Conservation (phyloP, 2,329 filamentous ascomycete species). For the Colletotrichum salicis region DNA sequence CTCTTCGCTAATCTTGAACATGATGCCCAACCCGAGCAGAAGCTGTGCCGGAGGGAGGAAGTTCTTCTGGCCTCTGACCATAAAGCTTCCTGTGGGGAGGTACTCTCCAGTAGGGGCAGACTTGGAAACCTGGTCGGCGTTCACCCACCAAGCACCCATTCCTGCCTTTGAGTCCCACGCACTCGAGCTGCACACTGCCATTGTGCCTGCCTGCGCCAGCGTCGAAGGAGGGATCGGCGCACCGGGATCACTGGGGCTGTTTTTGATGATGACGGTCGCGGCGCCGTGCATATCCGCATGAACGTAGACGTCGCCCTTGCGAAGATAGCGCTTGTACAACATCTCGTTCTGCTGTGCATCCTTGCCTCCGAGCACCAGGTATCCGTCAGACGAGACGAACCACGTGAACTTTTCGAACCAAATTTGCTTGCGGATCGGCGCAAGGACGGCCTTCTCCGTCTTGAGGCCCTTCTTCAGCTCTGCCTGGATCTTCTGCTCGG, state of each 20-base stretch:
- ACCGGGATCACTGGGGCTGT: constrained; percentile 79
- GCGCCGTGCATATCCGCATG: constrained; percentile 91
- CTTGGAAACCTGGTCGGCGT: constrained; percentile 90
- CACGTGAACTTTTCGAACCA: constrained; percentile 99
- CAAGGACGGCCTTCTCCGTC: constrained; percentile 88
- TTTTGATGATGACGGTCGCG: constrained; percentile 89
- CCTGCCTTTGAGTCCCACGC: constrained; percentile 97
- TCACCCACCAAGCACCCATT: constrained; percentile 97
- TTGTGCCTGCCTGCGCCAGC: constrained; percentile 85
- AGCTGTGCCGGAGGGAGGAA: constrained; percentile 88
- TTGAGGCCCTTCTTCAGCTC: constrained; percentile 90
- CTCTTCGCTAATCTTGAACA: constrained; percentile 90
- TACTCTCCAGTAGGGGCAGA: constrained; percentile 83
- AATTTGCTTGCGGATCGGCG: constrained; percentile 82
- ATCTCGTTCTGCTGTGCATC: constrained; percentile 92
- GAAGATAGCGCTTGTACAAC: constrained; percentile 86
- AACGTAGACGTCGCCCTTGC: constrained; percentile 90
- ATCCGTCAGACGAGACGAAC: constrained; percentile 96
- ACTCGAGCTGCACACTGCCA: constrained; percentile 85
- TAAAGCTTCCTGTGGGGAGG: constrained; percentile 80
- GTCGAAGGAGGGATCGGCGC: constrained; percentile 93
- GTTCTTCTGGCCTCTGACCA: constrained; percentile 88
- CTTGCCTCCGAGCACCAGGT: constrained; percentile 88
- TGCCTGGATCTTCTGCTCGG: constrained; percentile 86
- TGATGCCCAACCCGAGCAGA: constrained; percentile 84